Conservation (phyloP, 768 basidiomycete genomes). For the Suillus americanus region DNA sequence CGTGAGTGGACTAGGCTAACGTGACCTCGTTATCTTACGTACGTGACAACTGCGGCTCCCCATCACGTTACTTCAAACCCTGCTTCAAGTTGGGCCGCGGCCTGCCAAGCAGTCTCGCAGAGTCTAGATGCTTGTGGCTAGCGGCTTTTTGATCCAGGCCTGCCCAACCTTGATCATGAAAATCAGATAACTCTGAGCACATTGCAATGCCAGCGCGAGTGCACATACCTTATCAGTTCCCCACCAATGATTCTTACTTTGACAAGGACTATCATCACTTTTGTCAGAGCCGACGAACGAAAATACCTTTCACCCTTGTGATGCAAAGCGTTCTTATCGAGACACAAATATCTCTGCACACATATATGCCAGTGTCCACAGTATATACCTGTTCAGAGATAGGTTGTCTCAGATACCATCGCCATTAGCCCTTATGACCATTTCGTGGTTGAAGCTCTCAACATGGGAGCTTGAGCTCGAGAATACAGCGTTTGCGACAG, state of each 20-base stretch:
- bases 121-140: neutral
- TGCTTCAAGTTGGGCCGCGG: neutral
- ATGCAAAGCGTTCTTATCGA: neutral
- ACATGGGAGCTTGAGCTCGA: constrained; percentile 51
- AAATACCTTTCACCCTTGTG: neutral
- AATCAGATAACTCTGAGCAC: neutral
- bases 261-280: neutral
- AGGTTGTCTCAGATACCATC: neutral
- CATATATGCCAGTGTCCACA: neutral
- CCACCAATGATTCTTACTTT: neutral
- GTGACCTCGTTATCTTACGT: neutral
- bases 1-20: neutral
- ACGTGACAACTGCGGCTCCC: neutral
- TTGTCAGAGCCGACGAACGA: neutral
- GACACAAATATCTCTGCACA: constrained; percentile 4
- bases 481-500: constrained; percentile 57
- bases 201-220: neutral
- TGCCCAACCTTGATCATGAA: neutral
- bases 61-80: neutral
- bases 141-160: neutral
- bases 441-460: constrained; percentile 31
- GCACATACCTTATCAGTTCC: neutral
- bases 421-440: neutral
- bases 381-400: neutral
- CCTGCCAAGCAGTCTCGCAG: neutral